These are phyloP conservation scores for Symbiodinium pilosum DNA, from an alignment of 73 alveolate species.

Conservation along the genomic window DNA sequence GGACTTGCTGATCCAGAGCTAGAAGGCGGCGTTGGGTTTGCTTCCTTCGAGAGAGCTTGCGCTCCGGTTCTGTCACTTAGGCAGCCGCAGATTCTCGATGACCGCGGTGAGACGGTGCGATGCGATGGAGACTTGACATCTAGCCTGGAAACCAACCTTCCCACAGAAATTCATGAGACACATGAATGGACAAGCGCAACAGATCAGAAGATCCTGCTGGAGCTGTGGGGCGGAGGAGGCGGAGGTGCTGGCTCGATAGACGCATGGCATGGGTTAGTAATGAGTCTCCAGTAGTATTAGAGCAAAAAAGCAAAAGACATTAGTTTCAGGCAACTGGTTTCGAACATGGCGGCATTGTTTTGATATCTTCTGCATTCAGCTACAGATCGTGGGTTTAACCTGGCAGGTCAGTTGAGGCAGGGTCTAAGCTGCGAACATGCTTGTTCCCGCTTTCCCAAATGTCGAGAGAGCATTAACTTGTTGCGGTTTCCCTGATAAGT, in stretches of 20 bases:
- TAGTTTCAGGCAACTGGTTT: not conserved
- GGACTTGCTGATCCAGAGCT: not conserved
- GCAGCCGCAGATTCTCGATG: not conserved
- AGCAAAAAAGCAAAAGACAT: no score
- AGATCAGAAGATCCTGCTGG: slow-evolving; percentile 33
- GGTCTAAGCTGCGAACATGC: no score
- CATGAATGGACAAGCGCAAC: slow-evolving; percentile 34
- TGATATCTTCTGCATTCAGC: no score
- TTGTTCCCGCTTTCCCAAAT: no score
- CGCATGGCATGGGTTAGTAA: not conserved
- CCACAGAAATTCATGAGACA: not conserved
- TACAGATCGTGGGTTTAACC: no score
- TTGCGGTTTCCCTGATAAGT: no score
- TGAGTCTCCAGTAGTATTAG: no score
- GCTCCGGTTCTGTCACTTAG: not conserved
- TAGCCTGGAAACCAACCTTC: not conserved
- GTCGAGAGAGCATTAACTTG: no score
- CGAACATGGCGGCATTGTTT: no score
- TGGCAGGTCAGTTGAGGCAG: no score
- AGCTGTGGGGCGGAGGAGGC: slow-evolving; percentile 81
- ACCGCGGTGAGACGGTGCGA: not conserved
- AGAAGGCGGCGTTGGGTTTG: no score
- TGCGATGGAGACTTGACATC: not conserved
- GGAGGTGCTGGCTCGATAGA: slow-evolving; percentile 19
- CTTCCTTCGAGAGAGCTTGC: not conserved